Percentiles rank a stretch among this genome's conserved stretches.
Conservation (phyloP, 805 yeast species). For the Zygosaccharomyces rouxii region DNA sequence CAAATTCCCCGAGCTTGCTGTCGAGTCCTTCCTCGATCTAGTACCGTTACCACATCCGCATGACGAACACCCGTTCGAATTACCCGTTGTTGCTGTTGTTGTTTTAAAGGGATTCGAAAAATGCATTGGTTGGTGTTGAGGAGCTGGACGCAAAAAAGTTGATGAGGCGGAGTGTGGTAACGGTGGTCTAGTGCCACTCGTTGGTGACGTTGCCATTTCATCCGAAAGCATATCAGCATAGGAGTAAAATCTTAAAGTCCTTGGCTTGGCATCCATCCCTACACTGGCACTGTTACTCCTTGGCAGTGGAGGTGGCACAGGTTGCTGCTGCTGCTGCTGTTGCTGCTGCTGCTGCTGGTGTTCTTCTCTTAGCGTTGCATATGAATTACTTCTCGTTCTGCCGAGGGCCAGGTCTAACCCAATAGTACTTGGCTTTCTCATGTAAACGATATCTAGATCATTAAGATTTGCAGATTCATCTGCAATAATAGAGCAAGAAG, state of each 20-base stretch:
- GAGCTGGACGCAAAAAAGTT: constrained; percentile 25
- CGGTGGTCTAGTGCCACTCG: constrained; percentile 45
- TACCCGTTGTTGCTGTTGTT: background rate
- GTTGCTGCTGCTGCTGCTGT: background rate
- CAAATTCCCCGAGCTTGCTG: background rate
- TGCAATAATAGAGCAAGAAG: constrained; percentile 61
- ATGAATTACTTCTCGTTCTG: constrained; percentile 33
- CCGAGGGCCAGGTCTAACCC: constrained; percentile 40
- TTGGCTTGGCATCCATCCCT: constrained; percentile 12
- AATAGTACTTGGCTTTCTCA: constrained; percentile 55
- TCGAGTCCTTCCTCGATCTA: background rate
- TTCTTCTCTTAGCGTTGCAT: constrained; percentile 17
- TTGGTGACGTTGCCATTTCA: constrained; percentile 44
- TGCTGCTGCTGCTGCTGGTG: constrained; percentile 4
- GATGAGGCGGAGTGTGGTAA: constrained; percentile 41
- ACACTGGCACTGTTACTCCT: background rate
- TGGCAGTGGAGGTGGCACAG: background rate
- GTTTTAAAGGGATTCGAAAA: constrained; percentile 24
- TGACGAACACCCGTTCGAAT: background rate
- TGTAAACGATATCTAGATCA: constrained; percentile 64
- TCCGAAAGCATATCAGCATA: constrained; percentile 75
- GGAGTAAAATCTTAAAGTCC: constrained; percentile 52
- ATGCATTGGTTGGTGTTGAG: constrained; percentile 13
- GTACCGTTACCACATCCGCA: background rate
- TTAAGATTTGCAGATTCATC: constrained; percentile 57